These are phyloP conservation scores for Cyclocybe aegerita DNA, from an alignment of 768 basidiomycete species.

Conservation along the genomic window DNA sequence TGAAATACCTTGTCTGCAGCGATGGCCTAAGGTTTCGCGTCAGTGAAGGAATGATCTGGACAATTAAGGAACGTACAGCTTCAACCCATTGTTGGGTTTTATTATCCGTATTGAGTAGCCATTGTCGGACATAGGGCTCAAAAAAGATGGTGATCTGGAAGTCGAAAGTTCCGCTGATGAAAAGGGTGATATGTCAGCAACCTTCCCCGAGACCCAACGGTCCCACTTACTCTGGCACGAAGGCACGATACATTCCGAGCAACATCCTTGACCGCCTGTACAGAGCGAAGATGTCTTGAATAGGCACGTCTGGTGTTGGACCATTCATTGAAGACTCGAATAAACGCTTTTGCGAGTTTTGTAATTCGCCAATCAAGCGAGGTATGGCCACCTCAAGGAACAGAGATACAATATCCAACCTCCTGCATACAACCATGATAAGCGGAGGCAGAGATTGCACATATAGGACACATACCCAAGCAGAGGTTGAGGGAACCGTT, in stretches of 20 bases:
- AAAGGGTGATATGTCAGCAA: slow-evolving; percentile 1
- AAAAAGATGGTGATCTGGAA: slow-evolving; percentile 81
- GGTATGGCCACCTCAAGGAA: slow-evolving; percentile 71
- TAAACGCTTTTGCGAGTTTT: slow-evolving; percentile 67
- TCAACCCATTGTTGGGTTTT: slow-evolving; percentile 96
- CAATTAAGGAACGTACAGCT: slow-evolving; percentile 52
- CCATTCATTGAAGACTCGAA: slow-evolving; percentile 85
- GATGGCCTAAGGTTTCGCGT: slow-evolving; percentile 57
- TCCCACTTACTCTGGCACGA: slow-evolving; percentile 68
- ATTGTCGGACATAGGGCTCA: slow-evolving; percentile 83
- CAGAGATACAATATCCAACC: slow-evolving; percentile 74
- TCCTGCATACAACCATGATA: slow-evolving; percentile 33
- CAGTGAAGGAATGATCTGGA: not conserved
- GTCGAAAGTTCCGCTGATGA: slow-evolving; percentile 47
- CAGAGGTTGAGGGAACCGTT: slow-evolving; percentile 82
- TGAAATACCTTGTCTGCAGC: slow-evolving; percentile 70
- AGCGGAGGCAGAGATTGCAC: not conserved
- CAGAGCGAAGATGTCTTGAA: slow-evolving; percentile 86
- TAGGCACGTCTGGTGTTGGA: slow-evolving; percentile 83
- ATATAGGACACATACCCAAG: slow-evolving; percentile 58
- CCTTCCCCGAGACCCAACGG: not conserved
- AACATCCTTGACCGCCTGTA: slow-evolving; percentile 79
- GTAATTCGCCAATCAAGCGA: slow-evolving; percentile 62
- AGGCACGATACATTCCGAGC: slow-evolving; percentile 78
- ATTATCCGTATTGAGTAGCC: slow-evolving; percentile 84